Evolutionary conservation across 1,284 basidiomycete genomes (phyloP).

Genomic region (Wolfiporia cocos): DNA sequence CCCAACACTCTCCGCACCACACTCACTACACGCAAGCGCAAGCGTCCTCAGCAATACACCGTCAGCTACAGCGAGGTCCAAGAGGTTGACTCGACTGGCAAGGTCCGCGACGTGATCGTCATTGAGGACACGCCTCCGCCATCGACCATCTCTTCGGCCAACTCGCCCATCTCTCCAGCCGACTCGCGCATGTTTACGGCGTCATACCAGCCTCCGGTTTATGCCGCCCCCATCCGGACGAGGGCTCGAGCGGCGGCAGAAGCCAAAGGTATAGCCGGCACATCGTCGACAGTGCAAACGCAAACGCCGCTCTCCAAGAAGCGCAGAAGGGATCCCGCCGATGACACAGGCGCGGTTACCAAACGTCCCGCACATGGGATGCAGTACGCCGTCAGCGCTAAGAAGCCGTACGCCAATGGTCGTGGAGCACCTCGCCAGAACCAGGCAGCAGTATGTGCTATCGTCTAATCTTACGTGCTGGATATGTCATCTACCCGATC

Average conservation of each 20-base stretch:
- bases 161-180: no score
- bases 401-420: slow-evolving; percentile 59
- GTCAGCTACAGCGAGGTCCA: slow-evolving; percentile 81
- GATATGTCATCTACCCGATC: slow-evolving; percentile 57
- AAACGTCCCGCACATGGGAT: slow-evolving; percentile 51
- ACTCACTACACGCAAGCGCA: slow-evolving; percentile 70
- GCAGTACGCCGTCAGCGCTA: slow-evolving; percentile 36
- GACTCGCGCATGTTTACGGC: slow-evolving; percentile 64
- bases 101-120: slow-evolving; percentile 76
- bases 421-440: slow-evolving; percentile 50
- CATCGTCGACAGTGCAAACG: slow-evolving; percentile 47
- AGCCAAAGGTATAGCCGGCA: slow-evolving; percentile 64
- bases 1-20: slow-evolving; percentile 47
- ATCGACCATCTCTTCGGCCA: slow-evolving; percentile 68
- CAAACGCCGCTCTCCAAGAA: slow-evolving; percentile 68
- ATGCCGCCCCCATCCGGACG: slow-evolving; percentile 67
- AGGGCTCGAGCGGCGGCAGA: slow-evolving; percentile 78
- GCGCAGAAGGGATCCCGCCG: slow-evolving; percentile 65
- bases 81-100: slow-evolving; percentile 71
- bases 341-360: slow-evolving; percentile 53
- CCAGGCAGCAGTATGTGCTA: no score
- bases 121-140: slow-evolving; percentile 83
- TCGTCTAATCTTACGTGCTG: slow-evolving; percentile 13
- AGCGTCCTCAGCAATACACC: slow-evolving; percentile 71
- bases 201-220: slow-evolving; percentile 73